A percentile compares a stretch with the other conserved stretches of the same genome.
phyloP scores from a whole-genome alignment of 805 yeast genomes.

The Ogataea minuta region DNA sequence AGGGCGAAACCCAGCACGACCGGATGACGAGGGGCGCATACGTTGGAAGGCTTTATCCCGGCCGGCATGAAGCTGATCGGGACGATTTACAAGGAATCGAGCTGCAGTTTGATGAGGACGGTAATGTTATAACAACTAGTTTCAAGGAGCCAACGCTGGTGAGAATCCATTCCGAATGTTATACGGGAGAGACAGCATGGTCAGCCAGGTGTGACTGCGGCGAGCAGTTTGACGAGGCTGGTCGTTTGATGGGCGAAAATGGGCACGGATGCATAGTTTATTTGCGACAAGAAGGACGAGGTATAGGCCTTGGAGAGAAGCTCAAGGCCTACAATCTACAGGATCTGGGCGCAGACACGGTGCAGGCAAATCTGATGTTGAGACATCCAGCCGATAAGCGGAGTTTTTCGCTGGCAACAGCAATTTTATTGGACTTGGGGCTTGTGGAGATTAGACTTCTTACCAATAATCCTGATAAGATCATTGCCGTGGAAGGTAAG shows the following conservation, averaged over 20 bases:
- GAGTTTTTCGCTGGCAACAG: slow-evolving; percentile 89
- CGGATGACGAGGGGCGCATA: slow-evolving; percentile 99
- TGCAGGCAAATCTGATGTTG: slow-evolving; percentile 86
- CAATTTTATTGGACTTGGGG: slow-evolving; percentile 83
- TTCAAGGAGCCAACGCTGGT: slow-evolving; percentile 55
- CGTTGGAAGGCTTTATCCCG: slow-evolving; percentile 85
- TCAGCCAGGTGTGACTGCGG: slow-evolving; percentile 99
- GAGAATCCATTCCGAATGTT: slow-evolving; percentile 95
- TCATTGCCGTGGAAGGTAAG: slow-evolving; percentile 89
- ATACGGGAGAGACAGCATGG: slow-evolving; percentile 99
- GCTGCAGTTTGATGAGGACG: slow-evolving; percentile 41
- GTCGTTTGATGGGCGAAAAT: slow-evolving; percentile 79
- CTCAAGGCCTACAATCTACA: slow-evolving; percentile 94
- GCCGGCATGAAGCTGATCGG: slow-evolving; percentile 66
- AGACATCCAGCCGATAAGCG: slow-evolving; percentile 99
- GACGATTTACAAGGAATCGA: slow-evolving; percentile 46
- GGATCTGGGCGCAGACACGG: slow-evolving; percentile 98
- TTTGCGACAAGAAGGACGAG: slow-evolving; percentile 96
- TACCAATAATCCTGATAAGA: slow-evolving; percentile 96
- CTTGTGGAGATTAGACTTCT: slow-evolving; percentile 67
- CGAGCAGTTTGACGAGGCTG: slow-evolving; percentile 98
- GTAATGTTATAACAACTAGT: slow-evolving; percentile 35
- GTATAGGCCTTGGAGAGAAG: slow-evolving; percentile 97
- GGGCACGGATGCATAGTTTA: slow-evolving; percentile 96
- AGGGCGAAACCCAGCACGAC: slow-evolving; percentile 81